Conservation (phyloP, 805 yeast genomes). For the Yarrowia sp. region DNA sequence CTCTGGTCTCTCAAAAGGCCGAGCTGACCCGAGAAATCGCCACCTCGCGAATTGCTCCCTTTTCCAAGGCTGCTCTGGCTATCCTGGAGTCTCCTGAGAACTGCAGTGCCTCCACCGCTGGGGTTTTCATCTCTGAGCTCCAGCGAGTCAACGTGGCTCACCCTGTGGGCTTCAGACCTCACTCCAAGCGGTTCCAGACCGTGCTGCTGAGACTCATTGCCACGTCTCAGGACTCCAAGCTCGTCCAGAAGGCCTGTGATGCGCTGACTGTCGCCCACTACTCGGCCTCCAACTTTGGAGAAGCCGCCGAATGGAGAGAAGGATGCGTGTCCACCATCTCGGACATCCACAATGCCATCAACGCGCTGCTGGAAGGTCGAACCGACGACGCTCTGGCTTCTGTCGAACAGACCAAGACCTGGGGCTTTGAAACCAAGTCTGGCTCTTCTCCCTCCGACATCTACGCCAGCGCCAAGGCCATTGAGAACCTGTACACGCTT, state of each 20-base stretch:
- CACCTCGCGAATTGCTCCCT: slow-evolving; percentile 75
- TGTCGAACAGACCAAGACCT: slow-evolving; percentile 7
- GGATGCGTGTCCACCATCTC: slow-evolving; percentile 55
- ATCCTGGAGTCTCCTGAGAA: slow-evolving; percentile 53
- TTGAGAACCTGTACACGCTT: slow-evolving; percentile 45
- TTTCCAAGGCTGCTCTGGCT: slow-evolving; percentile 61
- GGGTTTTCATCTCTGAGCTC: slow-evolving; percentile 54
- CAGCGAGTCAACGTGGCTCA: slow-evolving; percentile 57
- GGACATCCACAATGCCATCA: slow-evolving; percentile 41
- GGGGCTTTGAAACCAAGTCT: slow-evolving; percentile 30
- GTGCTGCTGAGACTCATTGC: slow-evolving; percentile 52
- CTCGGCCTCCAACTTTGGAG: slow-evolving; percentile 61
- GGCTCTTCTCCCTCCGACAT: slow-evolving; percentile 15
- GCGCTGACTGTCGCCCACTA: slow-evolving; percentile 64
- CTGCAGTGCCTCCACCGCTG: slow-evolving; percentile 49
- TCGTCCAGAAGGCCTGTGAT: slow-evolving; percentile 56
- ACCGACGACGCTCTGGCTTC: slow-evolving; percentile 6
- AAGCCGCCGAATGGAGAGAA: slow-evolving; percentile 57
- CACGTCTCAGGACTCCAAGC: slow-evolving; percentile 48
- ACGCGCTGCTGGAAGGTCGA: slow-evolving; percentile 41
- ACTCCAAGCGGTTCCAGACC: slow-evolving; percentile 65
- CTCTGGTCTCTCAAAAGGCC: slow-evolving; percentile 69
- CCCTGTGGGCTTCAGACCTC: slow-evolving; percentile 84
- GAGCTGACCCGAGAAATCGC: slow-evolving; percentile 81
- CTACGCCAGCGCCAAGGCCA: slow-evolving; percentile 16